A percentile compares a stretch with the other conserved stretches of the same genome.
phyloP scores from a whole-genome alignment of 257 asterid species.

The Cordia subcordata region DNA sequence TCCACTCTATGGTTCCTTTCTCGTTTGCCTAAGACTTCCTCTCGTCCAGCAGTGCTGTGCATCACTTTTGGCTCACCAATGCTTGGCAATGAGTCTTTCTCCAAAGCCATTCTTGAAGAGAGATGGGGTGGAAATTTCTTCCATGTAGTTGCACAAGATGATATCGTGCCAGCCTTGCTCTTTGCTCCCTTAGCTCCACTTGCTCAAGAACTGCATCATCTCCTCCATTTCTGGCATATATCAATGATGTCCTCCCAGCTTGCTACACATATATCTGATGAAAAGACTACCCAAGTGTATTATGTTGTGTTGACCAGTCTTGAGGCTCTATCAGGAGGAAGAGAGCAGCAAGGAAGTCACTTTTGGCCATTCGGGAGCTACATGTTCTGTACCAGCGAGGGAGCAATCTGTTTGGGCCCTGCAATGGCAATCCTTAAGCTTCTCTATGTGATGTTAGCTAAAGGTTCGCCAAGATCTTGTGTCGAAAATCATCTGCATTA shows the following conservation, averaged over 20 bases:
- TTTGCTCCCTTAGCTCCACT: conserved; percentile 51
- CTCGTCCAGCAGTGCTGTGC: conserved; percentile 46
- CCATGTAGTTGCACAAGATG: conserved; percentile 66
- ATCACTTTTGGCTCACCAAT: conserved; percentile 77
- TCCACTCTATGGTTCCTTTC: conserved; percentile 77
- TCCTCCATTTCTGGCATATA: conserved; percentile 44
- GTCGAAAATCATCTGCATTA: conserved; percentile 62
- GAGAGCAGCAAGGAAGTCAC: conserved; percentile 14
- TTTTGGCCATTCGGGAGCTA: conserved; percentile 85
- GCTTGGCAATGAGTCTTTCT: conserved; percentile 66
- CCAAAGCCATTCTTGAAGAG: conserved; percentile 61
- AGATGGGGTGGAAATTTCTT: conserved; percentile 79
- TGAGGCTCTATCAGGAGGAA: conserved; percentile 28
- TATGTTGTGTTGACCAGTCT: conserved; percentile 33
- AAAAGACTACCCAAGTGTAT: conserved; percentile 28
- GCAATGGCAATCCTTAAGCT: conserved; percentile 44
- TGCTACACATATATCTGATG: conserved; percentile 24
- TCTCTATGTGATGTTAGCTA: conserved; percentile 47
- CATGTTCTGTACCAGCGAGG: conserved; percentile 62
- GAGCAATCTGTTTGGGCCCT: conserved; percentile 73
- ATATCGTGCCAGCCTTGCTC: conserved; percentile 67
- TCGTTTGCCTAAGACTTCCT: conserved; percentile 27
- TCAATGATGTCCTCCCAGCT: conserved; percentile 34
- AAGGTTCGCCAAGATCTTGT: conserved; percentile 37
- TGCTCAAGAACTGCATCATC: conserved; percentile 26